Base-by-base conservation (phyloP, 441 rosid genomes). In the Erysimum cheiri region DNA sequence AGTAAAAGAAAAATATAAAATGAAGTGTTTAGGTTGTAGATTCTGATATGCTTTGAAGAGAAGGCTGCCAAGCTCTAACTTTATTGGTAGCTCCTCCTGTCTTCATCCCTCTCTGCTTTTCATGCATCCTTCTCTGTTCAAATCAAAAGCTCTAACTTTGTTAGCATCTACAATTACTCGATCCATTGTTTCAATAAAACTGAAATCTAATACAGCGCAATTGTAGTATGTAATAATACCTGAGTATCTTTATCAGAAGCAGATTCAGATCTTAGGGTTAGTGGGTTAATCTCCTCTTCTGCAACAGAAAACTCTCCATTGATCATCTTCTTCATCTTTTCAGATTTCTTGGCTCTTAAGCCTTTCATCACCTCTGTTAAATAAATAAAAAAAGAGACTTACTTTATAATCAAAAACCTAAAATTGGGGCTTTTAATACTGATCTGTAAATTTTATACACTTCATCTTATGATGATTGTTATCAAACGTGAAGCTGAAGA, bases 11-110 rank as follows among this genome's bases (percentile, higher is more conserved):
- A 33, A 3, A 14, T 11, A 13, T 1, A 31, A 39, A 40, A 9
- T 0, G 24, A 33, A 50, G 58, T 9, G 65, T 41, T 26, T 13
- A 75, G 56, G 32, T 56, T 17, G 75, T 64, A 69, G 71, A 70
- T 70, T 75, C 79, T 48, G 75, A 49, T 0, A 75, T 75, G 71
- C 79, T 75, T 49, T 69, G 74, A 56, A 75, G 79, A 57, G 79
- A 75, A 60, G 79, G 79, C 54, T 75, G 75, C 79, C 79, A 75
- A 63, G 71, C 61, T 75, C 67, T 69, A 46, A 48, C 67, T 75
- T 63, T 75, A 31, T 39, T 64, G 60, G 11, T 47, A 47, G 54
- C 70, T 55, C 33, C 56, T 48, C 65, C 69, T 54, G 36, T 48
- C 33, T 63, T 62, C 57, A 19, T 31, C 22, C 60, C 60, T 55